These are phyloP conservation scores for Calvatia gigantea DNA, from an alignment of 768 basidiomycete species.

Conservation along the genomic window DNA sequence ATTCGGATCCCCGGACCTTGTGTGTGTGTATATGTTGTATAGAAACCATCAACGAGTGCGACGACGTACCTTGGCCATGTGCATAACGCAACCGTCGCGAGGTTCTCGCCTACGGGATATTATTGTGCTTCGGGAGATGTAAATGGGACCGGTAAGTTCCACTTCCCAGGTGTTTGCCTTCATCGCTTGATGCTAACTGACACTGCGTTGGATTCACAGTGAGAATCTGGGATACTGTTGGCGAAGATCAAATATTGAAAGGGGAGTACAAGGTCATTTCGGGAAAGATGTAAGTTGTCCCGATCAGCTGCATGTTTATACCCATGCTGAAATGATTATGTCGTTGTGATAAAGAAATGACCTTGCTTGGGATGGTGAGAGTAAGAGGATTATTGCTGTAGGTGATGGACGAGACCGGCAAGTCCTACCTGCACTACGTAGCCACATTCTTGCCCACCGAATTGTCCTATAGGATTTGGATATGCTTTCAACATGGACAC, in stretches of 20 bases:
- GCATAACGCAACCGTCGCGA: slow-evolving; percentile 83
- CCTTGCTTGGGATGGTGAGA: slow-evolving; percentile 94
- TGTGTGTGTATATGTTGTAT: not conserved
- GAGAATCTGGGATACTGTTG: slow-evolving; percentile 90
- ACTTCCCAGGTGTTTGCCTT: not conserved
- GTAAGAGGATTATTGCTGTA: slow-evolving; percentile 92
- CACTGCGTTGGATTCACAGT: slow-evolving; percentile 40
- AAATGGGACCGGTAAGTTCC: slow-evolving; percentile 65
- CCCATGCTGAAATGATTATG: not conserved
- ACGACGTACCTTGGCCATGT: slow-evolving; percentile 76
- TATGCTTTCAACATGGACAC: slow-evolving; percentile 81
- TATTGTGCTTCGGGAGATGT: slow-evolving; percentile 92
- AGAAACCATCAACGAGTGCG: slow-evolving; percentile 37
- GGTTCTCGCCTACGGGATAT: slow-evolving; percentile 89
- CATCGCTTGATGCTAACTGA: not conserved
- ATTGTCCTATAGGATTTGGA: slow-evolving; percentile 57
- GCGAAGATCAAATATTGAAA: slow-evolving; percentile 80
- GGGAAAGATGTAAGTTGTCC: slow-evolving; percentile 62
- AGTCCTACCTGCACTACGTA: slow-evolving; percentile 13
- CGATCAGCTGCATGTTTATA: not conserved
- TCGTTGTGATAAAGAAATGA: slow-evolving; percentile 60
- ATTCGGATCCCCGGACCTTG: not conserved
- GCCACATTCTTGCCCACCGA: not conserved
- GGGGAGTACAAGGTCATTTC: slow-evolving; percentile 74
- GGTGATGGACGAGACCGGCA: slow-evolving; percentile 92